Conservation (phyloP, 2,329 filamentous ascomycete genomes). For the Claviceps spartinae region DNA sequence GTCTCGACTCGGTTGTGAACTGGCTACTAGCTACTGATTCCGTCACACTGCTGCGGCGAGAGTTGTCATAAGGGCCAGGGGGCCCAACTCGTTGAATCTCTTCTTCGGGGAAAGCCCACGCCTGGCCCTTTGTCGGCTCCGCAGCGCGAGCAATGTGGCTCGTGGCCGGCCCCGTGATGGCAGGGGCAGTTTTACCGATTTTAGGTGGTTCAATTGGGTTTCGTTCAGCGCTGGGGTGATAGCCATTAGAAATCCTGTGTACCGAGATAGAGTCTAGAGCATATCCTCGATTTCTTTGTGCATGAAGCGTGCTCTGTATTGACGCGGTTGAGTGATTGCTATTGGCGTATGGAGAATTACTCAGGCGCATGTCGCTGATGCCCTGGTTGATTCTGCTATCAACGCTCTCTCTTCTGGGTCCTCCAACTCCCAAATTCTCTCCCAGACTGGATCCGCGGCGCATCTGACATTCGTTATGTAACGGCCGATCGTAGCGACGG, state of each 20-base stretch:
- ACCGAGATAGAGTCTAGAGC: conserved; percentile 38
- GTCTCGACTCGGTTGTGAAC: conserved; percentile 58
- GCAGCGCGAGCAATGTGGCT: conserved; percentile 56
- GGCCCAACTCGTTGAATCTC: conserved; percentile 39
- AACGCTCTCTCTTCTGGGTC: conserved; percentile 55
- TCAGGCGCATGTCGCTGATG: conserved; percentile 56
- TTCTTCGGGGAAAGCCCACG: conserved; percentile 72
- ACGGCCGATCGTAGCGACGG: conserved; percentile 30
- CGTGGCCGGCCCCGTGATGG: conserved; percentile 58
- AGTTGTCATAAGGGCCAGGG: conserved; percentile 40
- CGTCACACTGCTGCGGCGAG: conserved; percentile 61
- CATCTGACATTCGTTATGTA: conserved; percentile 20
- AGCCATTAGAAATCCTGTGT: conserved; percentile 51
- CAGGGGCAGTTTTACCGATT: conserved; percentile 53
- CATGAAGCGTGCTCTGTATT: conserved; percentile 56
- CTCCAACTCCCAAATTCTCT: conserved; percentile 27
- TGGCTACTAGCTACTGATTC: conserved; percentile 70
- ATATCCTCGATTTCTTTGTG: conserved; percentile 47
- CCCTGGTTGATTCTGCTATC: conserved; percentile 65
- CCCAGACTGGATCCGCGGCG: conserved; percentile 18
- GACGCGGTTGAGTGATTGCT: conserved; percentile 66
- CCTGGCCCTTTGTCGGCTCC: conserved; percentile 68
- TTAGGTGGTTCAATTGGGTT: conserved; percentile 36
- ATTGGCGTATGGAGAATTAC: conserved; percentile 56
- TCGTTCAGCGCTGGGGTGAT: conserved; percentile 45